These are phyloP conservation scores for Staphylotrichum tortipilum DNA, from an alignment of 495 filamentous ascomycete species.

Conservation along the genomic window DNA sequence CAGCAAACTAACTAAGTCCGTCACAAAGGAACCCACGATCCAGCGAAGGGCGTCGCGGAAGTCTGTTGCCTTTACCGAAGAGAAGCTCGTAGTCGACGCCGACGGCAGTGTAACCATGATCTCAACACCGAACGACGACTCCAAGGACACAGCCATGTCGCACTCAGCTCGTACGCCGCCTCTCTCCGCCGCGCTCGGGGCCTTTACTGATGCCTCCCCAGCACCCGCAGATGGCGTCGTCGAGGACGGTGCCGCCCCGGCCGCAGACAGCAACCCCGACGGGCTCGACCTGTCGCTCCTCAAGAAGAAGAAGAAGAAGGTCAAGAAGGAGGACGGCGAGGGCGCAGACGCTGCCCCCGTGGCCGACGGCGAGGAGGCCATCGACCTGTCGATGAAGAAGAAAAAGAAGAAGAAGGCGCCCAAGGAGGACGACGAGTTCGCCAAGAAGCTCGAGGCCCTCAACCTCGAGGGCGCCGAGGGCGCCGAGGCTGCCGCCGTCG, in stretches of 20 bases:
- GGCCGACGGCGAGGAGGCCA: slow-evolving; percentile 21
- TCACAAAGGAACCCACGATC: slow-evolving; percentile 39
- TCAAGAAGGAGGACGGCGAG: slow-evolving; percentile 61
- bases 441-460: slow-evolving; percentile 53
- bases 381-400: slow-evolving; percentile 74
- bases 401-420: slow-evolving; percentile 90
- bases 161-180: slow-evolving; percentile 57
- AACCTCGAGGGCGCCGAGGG: slow-evolving; percentile 72
- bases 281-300: slow-evolving; percentile 38
- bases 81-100: slow-evolving; percentile 70
- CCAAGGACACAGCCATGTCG: slow-evolving; percentile 62
- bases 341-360: slow-evolving; percentile 38
- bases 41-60: slow-evolving; percentile 59
- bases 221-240: slow-evolving; percentile 57
- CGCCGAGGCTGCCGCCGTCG: slow-evolving; percentile 38
- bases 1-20: slow-evolving; percentile 24
- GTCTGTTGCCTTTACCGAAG: slow-evolving; percentile 83
- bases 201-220: slow-evolving; percentile 40
- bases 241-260: slow-evolving; percentile 37
- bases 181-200: slow-evolving; percentile 40
- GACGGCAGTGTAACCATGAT: slow-evolving; percentile 69
- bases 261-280: slow-evolving; percentile 46
- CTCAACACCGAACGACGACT: slow-evolving; percentile 51
- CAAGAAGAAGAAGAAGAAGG: slow-evolving; percentile 76
- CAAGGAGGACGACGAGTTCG: slow-evolving; percentile 53